Evolutionary conservation across 257 asterid genomes (phyloP), one percentile per base, ranked within the genome.

Genomic region (Fraxinus excelsior): DNA sequence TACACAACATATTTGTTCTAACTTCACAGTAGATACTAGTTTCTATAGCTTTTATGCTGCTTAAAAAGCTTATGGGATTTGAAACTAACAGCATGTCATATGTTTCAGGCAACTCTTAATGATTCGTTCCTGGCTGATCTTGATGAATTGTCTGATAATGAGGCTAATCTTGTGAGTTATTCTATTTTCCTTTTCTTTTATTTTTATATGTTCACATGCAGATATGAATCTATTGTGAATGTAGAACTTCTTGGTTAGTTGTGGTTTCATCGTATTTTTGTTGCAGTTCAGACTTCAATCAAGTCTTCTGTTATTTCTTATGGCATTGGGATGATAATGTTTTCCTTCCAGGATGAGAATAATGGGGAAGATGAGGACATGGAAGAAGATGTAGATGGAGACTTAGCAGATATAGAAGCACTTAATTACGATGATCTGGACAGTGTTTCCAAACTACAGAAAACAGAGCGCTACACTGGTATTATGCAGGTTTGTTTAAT

Each of bases 71-170:
- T 12, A 16, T 75, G 32, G 60, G 35, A 26, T 73, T 76, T 46
- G 64, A n/a, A 67, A 11, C 42, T 71, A 25, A 75, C 72, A 18
- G 49, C 25, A 16, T 70, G 9, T 29, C 76, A 60, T 76, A 73
- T 72, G 64, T 82, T 82, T 79, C 94, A 95, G 99, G 98, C 99
- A 74, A 91, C 98, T 73, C 98, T 95, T 71, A 90, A 90, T 79
- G 99, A 95, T 89, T 91, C 98, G 51, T 95, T 95, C 82, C 86
- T 95, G 82, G 99, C 99, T 34, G 99, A 95, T 88, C 96, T 95
- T 42, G 98, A 95, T 28, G 99, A 95, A 56, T 80, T 95, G 79
- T 95, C 99, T 40, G 99, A 95, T 81, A 89, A 88, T 69, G 99
- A 95, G 86, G 98, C 91, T 49, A 97, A 90, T 75, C 71, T 74